A percentile compares a stretch with the other conserved stretches of the same genome.
Conservation (phyloP, 345 rosid genomes). For the Sonneratia alba region DNA sequence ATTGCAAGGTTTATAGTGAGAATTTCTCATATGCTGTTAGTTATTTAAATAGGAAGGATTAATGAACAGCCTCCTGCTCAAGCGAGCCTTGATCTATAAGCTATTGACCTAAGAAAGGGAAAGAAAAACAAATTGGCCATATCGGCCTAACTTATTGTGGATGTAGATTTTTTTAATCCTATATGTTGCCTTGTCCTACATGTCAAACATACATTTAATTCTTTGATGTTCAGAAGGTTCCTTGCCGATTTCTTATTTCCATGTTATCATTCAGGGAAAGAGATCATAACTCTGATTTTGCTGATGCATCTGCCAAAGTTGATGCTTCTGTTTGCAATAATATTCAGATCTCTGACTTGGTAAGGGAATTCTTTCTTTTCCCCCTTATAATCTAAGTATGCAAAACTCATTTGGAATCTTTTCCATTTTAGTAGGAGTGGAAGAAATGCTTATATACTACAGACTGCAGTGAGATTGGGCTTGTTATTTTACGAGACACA, state of each 20-base stretch:
- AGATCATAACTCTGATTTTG: conserved; percentile 35
- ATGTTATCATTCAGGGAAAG: conserved; percentile 36
- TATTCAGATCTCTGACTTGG: conserved; percentile 57
- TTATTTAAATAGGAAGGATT: background rate
- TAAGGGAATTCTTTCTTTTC: conserved; percentile 21
- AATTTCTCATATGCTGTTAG: background rate
- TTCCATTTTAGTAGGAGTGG: conserved; percentile 55
- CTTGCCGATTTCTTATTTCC: background rate
- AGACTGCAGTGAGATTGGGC: conserved; percentile 85
- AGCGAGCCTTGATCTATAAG: background rate
- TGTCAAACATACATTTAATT: background rate
- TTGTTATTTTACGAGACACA: conserved; percentile 52
- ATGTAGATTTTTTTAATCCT: background rate
- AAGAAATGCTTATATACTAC: conserved; percentile 58
- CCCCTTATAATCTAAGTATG: background rate
- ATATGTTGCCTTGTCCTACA: background rate
- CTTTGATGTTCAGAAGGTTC: background rate
- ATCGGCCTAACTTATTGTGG: background rate
- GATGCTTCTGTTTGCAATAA: conserved; percentile 36
- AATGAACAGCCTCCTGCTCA: background rate
- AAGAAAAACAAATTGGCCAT: background rate
- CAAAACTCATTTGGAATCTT: conserved; percentile 13
- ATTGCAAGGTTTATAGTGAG: background rate
- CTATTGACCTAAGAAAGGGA: background rate
- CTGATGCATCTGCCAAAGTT: conserved; percentile 36